Evolutionary conservation across 148 eudicot species (phyloP), one percentile per base, ranked within the genome.

Genomic region (Fagopyrum homotropicum): DNA sequence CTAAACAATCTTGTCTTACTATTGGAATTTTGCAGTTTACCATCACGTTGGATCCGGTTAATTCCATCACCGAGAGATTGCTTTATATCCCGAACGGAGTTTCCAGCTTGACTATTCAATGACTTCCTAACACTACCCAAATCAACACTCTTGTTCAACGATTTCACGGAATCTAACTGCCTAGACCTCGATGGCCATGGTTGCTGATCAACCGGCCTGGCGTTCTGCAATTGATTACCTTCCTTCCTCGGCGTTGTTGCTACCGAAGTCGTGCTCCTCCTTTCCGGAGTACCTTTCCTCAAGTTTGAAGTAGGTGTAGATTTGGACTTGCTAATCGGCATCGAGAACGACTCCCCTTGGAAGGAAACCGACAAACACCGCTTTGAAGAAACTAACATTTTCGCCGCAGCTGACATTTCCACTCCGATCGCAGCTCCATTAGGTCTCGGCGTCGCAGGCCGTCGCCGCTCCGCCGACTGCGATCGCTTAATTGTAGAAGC

Each of bases 141-240:
- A 85, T 93, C 94, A 77, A 91, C 73, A 76, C 98, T 93, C 82
- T 83, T 80, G 63, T 82, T 83, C 80, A 90, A 71, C 10, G 86
- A 72, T 74, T 70, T 80, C 73, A 78, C 83, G 11, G 82, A 63
- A 77, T 75, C 82, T 73, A 74, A 77, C 16, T 72, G 77, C 60
- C 86, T 80, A 19, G 88, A 84, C 77, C 92, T 81, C 51, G 81
- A 87, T n/a, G 98, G 96, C 98, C 98, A 92, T 35, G 84, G 86
- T 19, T 84, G 90, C 76, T 81, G 88, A 45, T 85, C 93, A 63
- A 69, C 54, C n/a, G 87, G 79, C 81, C 75, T 82, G 22, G 78
- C 44, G 81, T 79, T 88, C 60, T 84, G 92, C 52, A 77, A 44
- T 79, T 85, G 83, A 85, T 85, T 73, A 8, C 69, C 84, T 17